These are phyloP conservation scores for Myriosclerotinia duriaeana DNA, from an alignment of 2,329 filamentous ascomycete genomes.

Conservation along the genomic window DNA sequence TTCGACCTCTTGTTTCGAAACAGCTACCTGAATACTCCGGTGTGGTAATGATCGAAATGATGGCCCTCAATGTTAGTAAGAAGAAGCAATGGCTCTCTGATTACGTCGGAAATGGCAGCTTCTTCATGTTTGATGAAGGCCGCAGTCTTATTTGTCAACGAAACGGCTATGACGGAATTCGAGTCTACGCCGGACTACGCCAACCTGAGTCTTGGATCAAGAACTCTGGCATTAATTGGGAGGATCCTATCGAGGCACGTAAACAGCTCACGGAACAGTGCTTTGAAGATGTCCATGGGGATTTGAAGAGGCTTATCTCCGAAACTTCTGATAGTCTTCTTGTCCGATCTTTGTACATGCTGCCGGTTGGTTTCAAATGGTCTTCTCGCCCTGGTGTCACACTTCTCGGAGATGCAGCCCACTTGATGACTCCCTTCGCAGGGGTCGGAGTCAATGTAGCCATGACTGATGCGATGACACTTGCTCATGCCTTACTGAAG, in stretches of 20 bases:
- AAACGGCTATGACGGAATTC: constrained; percentile 45
- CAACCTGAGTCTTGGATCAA: constrained; percentile 31
- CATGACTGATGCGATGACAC: constrained; percentile 47
- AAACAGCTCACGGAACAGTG: constrained; percentile 26
- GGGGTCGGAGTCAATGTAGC: constrained; percentile 52
- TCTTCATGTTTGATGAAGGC: constrained; percentile 41
- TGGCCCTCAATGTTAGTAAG: constrained; percentile 38
- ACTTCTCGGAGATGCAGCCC: constrained; percentile 51
- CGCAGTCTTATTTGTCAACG: constrained; percentile 43
- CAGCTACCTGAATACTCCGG: constrained; percentile 45
- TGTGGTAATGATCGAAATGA: constrained; percentile 36
- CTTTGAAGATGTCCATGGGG: constrained; percentile 30
- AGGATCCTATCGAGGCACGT: constrained; percentile 22
- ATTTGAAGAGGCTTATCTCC: constrained; percentile 30
- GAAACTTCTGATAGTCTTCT: constrained; percentile 29
- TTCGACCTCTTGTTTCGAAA: constrained; percentile 40
- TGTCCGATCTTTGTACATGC: constrained; percentile 31
- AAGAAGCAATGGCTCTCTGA: constrained; percentile 42
- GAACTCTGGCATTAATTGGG: constrained; percentile 35
- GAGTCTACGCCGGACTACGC: constrained; percentile 36
- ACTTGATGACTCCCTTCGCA: constrained; percentile 50
- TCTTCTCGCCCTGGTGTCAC: constrained; percentile 45
- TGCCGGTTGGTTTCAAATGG: constrained; percentile 41
- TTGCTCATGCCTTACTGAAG: constrained; percentile 42
- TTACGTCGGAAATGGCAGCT: constrained; percentile 43